Evolutionary conservation across 345 rosid genomes (phyloP), one percentile per base, ranked within the genome.

Genomic region (Punica granatum): DNA sequence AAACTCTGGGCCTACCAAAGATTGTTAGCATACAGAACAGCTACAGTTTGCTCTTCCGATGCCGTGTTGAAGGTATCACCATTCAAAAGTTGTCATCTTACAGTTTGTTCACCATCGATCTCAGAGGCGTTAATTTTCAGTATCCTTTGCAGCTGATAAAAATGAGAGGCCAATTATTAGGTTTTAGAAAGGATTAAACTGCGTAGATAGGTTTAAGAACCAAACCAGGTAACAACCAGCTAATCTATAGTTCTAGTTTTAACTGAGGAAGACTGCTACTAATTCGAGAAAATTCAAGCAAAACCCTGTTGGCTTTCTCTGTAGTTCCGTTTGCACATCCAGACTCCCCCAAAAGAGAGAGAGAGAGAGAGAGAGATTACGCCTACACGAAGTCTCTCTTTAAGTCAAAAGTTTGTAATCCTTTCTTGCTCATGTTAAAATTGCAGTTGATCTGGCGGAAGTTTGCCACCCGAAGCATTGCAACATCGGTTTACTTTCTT

Each of bases 11-110:
- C 65, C 78, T 93, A 33, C 92, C 96, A 44, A 90, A 93, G 86
- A 93, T 93, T 34, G 84, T 90, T 63, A 92, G 98, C 69, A 90
- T 90, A 77, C 97, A 93, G 65, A 93, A 93, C 77, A 82, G 66
- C 82, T 92, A 90, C 77, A 93, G 94, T 81, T 73, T 90, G 69
- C 78, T 93, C 60, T 82, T 75, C 66, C 83, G 97, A 76, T 74
- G 77, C 58, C 87, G 63, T 25, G 88, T 84, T 54, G 96, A 93
- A 80, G 80, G 98, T 85, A 80, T 43, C 6, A 8, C 54, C 61
- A 58, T 67, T 30, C 49, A 4, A 21, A 62, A 43, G n/a, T 21
- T 23, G 19, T 72, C 56, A 69, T 7, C 67, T 39, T 42, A 18
- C 49, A 16, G 2, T 18, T 16, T 44, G 19, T 44, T 44, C 49